A percentile compares a stretch with the other conserved stretches of the same genome.
These are phyloP conservation scores for Annulohypoxylon maeteangense DNA, from an alignment of 495 filamentous ascomycete genomes.

Conservation along the genomic window DNA sequence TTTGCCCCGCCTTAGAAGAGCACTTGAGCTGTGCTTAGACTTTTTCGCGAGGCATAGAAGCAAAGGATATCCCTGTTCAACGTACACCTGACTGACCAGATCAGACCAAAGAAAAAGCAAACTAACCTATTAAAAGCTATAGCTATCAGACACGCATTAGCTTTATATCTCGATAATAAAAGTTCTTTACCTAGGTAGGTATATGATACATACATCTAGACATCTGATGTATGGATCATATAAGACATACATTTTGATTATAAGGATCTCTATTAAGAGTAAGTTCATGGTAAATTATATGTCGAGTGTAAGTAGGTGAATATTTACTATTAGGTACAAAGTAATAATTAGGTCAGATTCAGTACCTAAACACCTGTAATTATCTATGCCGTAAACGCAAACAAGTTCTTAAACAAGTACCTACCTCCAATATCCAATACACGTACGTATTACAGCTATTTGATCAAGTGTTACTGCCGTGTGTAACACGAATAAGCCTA, in stretches of 20 bases:
- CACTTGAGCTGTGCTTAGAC: conserved; percentile 17
- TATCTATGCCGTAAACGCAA: not conserved
- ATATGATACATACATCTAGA: not conserved
- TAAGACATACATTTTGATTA: not conserved
- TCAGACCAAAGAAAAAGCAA: conserved; percentile 20
- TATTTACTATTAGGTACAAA: no score
- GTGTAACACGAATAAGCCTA: not conserved
- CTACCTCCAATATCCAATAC: no score
- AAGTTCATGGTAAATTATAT: not conserved
- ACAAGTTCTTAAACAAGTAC: no score
- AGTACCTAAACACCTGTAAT: no score
- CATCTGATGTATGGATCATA: not conserved
- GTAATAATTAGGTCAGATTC: no score
- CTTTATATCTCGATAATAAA: conserved; percentile 3
- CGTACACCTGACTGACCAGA: conserved; percentile 21
- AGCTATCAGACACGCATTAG: not conserved
- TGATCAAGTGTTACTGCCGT: not conserved
- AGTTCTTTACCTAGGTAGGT: not conserved
- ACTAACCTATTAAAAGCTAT: conserved; percentile 16
- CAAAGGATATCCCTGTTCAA: conserved; percentile 24
- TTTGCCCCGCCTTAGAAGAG: conserved; percentile 24
- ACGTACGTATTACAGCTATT: not conserved
- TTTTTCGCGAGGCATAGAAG: not conserved
- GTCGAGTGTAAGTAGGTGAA: not conserved
- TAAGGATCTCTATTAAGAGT: not conserved